Evolutionary conservation across 805 yeast genomes (phyloP).

Genomic region (Pichia pseudocactophila): DNA sequence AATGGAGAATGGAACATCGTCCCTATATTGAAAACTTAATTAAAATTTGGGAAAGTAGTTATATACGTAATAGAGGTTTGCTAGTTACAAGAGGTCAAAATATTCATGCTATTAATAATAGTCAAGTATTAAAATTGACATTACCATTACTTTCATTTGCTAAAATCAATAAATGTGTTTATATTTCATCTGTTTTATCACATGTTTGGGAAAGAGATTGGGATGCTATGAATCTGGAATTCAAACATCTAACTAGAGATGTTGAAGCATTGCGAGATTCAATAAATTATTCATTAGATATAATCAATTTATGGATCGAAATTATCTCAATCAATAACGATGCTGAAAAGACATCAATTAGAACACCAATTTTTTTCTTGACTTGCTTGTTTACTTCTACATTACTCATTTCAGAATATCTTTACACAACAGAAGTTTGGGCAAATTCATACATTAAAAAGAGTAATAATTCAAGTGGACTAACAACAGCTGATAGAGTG

Average conservation of each 20-base stretch:
- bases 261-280: conserved; percentile 60
- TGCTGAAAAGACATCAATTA: conserved; percentile 55
- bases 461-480: conserved; percentile 15
- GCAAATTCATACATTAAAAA: conserved; percentile 29
- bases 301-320: conserved; percentile 63
- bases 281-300: conserved; percentile 45
- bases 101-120: conserved; percentile 38
- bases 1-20: conserved; percentile 58
- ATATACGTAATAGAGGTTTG: conserved; percentile 54
- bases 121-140: conserved; percentile 52
- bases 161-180: conserved; percentile 54
- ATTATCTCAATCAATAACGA: conserved; percentile 57
- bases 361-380: conserved; percentile 70
- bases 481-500: conserved; percentile 41
- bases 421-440: conserved; percentile 48
- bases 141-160: conserved; percentile 61
- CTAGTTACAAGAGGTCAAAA: conserved; percentile 45
- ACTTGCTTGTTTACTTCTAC: conserved; percentile 61
- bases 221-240: conserved; percentile 50
- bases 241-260: conserved; percentile 41
- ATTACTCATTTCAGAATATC: conserved; percentile 53
- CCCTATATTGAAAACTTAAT: conserved; percentile 50
- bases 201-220: conserved; percentile 60
- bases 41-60: conserved; percentile 60
- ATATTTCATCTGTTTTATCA: conserved; percentile 51